These are phyloP conservation scores for Alternaria sp. DNA, from an alignment of 2,329 filamentous ascomycete species.

Conservation along the genomic window DNA sequence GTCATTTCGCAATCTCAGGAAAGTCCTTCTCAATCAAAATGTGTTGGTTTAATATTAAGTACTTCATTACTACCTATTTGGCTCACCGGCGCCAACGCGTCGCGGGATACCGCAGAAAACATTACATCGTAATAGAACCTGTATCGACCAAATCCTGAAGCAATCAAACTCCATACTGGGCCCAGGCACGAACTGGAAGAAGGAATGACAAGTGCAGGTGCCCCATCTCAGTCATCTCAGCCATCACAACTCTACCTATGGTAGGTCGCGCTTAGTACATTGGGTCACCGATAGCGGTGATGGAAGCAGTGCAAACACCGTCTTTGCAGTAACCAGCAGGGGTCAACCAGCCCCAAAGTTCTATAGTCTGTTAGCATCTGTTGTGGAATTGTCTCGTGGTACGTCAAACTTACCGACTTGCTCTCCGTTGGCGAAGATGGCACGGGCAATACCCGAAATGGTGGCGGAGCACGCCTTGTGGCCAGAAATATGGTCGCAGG, in stretches of 20 bases:
- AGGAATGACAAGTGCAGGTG: not conserved
- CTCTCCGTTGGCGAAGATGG: slow-evolving; percentile 6
- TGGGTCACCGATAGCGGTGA: slow-evolving; percentile 5
- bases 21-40: not conserved
- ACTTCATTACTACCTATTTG: not conserved
- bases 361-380: not conserved
- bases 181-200: not conserved
- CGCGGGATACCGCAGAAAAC: not conserved
- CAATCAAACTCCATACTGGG: not conserved
- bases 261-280: slow-evolving; percentile 4
- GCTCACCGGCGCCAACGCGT: not conserved
- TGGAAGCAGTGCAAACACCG: slow-evolving; percentile 8
- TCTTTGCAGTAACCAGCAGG: slow-evolving; percentile 7
- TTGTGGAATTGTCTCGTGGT: not conserved
- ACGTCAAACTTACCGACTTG: slow-evolving; percentile 5
- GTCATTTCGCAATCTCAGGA: not conserved
- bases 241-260: not conserved
- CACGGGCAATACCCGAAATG: slow-evolving; percentile 2
- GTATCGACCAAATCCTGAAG: not conserved
- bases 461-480: slow-evolving; percentile 4
- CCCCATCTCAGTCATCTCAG: not conserved
- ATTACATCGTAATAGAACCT: not conserved
- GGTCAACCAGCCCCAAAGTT: slow-evolving; percentile 11
- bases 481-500: slow-evolving; percentile 2
- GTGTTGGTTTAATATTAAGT: not conserved